Base-by-base conservation (phyloP, 2,329 filamentous ascomycete species). In the Aureobasidium sp. region DNA sequence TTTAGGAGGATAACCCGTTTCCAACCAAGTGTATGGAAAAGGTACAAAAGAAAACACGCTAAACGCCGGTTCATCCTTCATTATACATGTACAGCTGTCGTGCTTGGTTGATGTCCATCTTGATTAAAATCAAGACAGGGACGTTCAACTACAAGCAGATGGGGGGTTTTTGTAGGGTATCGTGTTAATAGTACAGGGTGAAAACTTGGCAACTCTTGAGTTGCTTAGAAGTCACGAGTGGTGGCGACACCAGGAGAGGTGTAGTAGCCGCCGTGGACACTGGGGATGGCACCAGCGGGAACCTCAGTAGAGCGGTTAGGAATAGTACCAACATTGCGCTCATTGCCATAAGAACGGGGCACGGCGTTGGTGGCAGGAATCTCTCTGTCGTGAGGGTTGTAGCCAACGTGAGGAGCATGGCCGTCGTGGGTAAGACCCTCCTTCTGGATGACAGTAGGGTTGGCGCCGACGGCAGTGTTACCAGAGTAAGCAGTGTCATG, bases 401-500 rank as follows among this genome's bases (percentile, higher is more conserved):
- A 31, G 12, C 45, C 57, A 8, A 52, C 67, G 74, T 75, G 66
- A 70, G 67, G 45, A 58, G 64, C 55, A 48, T 67, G 64, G 66
- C 66, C 42, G 64, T 64, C 36, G 47, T 66, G 63, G 41, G 52
- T 42, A 22, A 58, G 49, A 44, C 53, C 48, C 20, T 64, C 65
- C 63, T 67, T 67, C 65, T 68, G 68, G 62, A 68, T 66, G 36
- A 69, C 57, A 25, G 62, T 70, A 48, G 70, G 69, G 63, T 69
- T 70, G n/a, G 72, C 68, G 20, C 68, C 69, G 39, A 71, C 73
- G 55, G 79, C 76, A 22, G 79, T 82, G 15, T 78, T 78, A 56
- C 79, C 78, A 37, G 78, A 79, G 70, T 77, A 78, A 29, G 74
- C 78, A 44, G 80, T 82, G 64, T 82, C 81, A 67, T 79, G 75